These are phyloP conservation scores for Candida tallmaniae DNA, from an alignment of 805 yeast species.

Conservation along the genomic window DNA sequence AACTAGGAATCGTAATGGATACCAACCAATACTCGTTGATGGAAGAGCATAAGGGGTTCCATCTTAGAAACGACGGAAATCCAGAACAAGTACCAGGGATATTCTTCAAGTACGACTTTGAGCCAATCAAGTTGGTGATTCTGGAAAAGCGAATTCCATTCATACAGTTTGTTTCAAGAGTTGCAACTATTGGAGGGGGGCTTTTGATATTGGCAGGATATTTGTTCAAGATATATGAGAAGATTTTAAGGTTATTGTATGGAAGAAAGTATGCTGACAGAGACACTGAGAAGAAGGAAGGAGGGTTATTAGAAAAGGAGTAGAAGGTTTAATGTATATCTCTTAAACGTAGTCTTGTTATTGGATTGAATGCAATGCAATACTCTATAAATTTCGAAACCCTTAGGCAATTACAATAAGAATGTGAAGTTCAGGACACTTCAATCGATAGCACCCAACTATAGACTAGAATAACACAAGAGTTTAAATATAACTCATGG, in stretches of 20 bases:
- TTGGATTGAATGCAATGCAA: no score
- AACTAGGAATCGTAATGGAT: slow-evolving; percentile 66
- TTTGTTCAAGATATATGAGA: slow-evolving; percentile 55
- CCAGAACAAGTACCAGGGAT: slow-evolving; percentile 64
- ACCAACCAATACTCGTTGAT: slow-evolving; percentile 85
- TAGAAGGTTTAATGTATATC: no score
- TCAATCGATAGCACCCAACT: no score
- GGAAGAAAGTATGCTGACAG: slow-evolving; percentile 54
- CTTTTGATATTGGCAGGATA: slow-evolving; percentile 66
- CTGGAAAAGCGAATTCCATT: slow-evolving; percentile 74
- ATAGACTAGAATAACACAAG: no score
- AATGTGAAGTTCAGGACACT: no score
- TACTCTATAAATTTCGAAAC: no score
- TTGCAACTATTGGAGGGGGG: slow-evolving; percentile 83
- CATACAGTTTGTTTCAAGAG: slow-evolving; percentile 67
- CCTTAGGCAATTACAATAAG: no score
- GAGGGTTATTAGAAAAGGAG: slow-evolving; percentile 27
- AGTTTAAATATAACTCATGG: no score
- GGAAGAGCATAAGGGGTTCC: slow-evolving; percentile 35
- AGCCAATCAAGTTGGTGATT: slow-evolving; percentile 70
- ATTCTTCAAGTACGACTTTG: slow-evolving; percentile 80
- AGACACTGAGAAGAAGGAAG: slow-evolving; percentile 42
- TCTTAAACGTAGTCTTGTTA: background rate
- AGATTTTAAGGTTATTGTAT: slow-evolving; percentile 42
- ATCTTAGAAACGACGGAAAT: slow-evolving; percentile 10